Base-by-base conservation (phyloP, 225 moss, liverwort and hornwort species). In the Physcomitrium patens region DNA sequence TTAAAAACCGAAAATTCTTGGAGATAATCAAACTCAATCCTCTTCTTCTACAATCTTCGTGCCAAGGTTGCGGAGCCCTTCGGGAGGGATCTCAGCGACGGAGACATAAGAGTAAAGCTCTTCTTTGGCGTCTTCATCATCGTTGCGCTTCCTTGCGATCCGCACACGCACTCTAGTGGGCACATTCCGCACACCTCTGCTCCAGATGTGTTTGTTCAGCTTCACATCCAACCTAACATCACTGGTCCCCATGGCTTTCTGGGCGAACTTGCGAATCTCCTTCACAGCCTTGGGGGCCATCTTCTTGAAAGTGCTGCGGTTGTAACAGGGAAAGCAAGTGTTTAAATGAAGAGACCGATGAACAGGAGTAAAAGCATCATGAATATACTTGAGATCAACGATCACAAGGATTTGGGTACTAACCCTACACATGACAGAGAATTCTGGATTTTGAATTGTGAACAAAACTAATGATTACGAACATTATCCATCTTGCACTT, bases 231-330 rank as follows among this genome's bases (percentile, higher is more conserved):
- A 37, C 68, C 68, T 68, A 16, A 76, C 76, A 41, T 76, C 76
- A 14, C 68, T 76, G 49, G 76, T 76, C 19, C 76, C 76, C 76
- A 76, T 76, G 16, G 81, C 70, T 53, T 71, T 81, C 65, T 76
- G 71, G 12, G 81, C 71, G 7, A 81, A 81, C 76, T 81, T 81
- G 51, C 81, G 64, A 58, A 81, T 81, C 65, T 81, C 81, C 76
- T 81, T 81, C 76, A 81, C 81, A 57, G 81, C 81, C 71, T 81
- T 81, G 18, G 81, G 81, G 3, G 81, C 81, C 81, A 81, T 81
- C 52, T 81, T 81, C 76, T 81, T 81, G 71, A 81, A 81, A 13
- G 81, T 81, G 71, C 81, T 81, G 31, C 31, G 31, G 7, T 37
- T 37, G 31, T 37, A 4, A 4, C 31, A 37, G 31, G 31, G 5